A percentile compares a stretch with the other conserved stretches of the same genome.
Evolutionary conservation across 148 eudicot species (phyloP).

Genomic region (Diospyros kaki): DNA sequence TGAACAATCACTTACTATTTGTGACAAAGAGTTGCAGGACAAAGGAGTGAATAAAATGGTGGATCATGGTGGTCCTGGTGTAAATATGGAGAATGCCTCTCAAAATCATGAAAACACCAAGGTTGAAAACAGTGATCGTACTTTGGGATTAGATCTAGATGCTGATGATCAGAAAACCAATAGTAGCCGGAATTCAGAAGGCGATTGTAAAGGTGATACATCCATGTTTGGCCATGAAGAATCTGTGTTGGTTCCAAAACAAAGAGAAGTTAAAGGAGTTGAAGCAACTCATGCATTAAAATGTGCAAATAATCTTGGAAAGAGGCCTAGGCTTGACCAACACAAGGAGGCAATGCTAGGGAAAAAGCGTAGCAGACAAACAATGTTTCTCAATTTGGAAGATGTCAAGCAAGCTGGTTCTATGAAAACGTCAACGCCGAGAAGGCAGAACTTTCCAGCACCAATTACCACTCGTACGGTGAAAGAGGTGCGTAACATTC

Average conservation of each 20-base stretch:
- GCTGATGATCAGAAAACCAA: constrained; percentile 30
- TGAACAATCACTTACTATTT: constrained; percentile 22
- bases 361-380: constrained; percentile 81
- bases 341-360: constrained; percentile 96
- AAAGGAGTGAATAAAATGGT: constrained; percentile 31
- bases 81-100: constrained; percentile 27
- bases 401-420: constrained; percentile 89
- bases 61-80: constrained; percentile 26
- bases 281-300: constrained; percentile 77
- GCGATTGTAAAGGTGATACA: constrained; percentile 33
- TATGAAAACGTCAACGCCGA: constrained; percentile 69
- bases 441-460: constrained; percentile 63
- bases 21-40: constrained; percentile 31
- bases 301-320: constrained; percentile 60
- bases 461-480: constrained; percentile 55
- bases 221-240: constrained; percentile 46
- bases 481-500: constrained; percentile 44
- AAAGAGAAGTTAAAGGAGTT: constrained; percentile 70
- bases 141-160: constrained; percentile 29
- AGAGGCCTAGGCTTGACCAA: constrained; percentile 75
- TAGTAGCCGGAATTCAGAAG: constrained; percentile 35
- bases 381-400: constrained; percentile 87
- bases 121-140: constrained; percentile 30
- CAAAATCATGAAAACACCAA: constrained; percentile 29
- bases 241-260: constrained; percentile 41